Evolutionary conservation across 1,284 basidiomycete genomes (phyloP), one percentile per base, ranked within the genome.

Genomic region (Puccinia hordei): DNA sequence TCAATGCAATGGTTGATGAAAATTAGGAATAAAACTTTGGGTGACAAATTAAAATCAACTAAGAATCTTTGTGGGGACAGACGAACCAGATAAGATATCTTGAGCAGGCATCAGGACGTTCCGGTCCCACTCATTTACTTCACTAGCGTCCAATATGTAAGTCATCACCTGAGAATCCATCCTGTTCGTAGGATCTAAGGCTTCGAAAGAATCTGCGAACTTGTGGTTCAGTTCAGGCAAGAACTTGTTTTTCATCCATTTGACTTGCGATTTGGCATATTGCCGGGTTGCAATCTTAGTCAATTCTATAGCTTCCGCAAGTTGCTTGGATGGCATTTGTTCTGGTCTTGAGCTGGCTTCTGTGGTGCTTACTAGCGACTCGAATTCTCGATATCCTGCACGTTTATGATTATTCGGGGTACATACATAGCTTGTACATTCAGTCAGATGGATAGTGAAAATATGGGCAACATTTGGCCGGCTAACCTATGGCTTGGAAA

Each of bases 221-320:
- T 68, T 77, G 33, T 57, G 89, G 38, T 66, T 66, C 84, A 93
- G 87, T 1, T 90, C 91, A 0, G 95, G 95, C 12, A 98, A 85
- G 6, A 99, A 87, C 86, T 97, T 95, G 85, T 94, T 95, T 55
- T 90, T 89, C 73, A 99, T 91, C 97, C 97, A 99, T 71, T 91
- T 91, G 53, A 95, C 88, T 85, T 99, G 97, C 24, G 91, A 89
- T 85, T 92, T 94, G 0, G 97, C 94, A 84, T 99, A 99, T 86
- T 94, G 92, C 24, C 93, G 88, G 0, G 96, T 99, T 0, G 92
- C 91, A 0, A 89, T 86, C 86, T 98, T 97, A 90, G 94, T 98
- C 27, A 88, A 88, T 55, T 92, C 90, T 0, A 93, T 87, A 0
- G 92, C 93, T 24, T 87, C 86, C 10, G 85, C 81, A 83, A 92